Evolutionary conservation across 805 yeast species (phyloP).

Genomic region (Candida odintsovae): DNA sequence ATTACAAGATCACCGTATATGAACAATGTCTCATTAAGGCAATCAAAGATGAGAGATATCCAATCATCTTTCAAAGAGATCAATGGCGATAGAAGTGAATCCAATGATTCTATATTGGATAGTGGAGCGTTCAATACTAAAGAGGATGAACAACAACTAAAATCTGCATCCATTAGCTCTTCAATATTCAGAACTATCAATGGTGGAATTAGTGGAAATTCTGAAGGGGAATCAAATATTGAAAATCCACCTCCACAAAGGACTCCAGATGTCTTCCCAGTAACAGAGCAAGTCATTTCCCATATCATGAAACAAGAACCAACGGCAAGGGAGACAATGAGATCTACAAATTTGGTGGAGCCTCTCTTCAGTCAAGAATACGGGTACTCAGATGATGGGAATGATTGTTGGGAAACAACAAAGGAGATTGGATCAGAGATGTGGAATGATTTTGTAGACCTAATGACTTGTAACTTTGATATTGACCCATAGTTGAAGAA

Average conservation of each 20-base stretch:
- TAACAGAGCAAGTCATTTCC: constrained; percentile 7
- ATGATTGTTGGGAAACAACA: constrained; percentile 5
- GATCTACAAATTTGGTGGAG: background rate
- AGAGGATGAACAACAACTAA: background rate
- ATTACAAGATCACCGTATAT: constrained; percentile 11
- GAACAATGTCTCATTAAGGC: background rate
- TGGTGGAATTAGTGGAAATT: background rate
- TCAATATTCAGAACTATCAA: constrained; percentile 1
- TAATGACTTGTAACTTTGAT: constrained; percentile 1
- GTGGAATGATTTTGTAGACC: constrained; percentile 6
- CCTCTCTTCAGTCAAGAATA: background rate
- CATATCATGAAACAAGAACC: background rate
- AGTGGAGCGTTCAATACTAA: constrained; percentile 3
- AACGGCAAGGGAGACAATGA: background rate
- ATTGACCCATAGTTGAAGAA: background rate
- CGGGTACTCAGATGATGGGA: constrained; percentile 1
- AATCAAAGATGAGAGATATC: background rate
- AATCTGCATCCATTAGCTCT: constrained; percentile 8
- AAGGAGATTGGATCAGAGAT: background rate
- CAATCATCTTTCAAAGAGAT: background rate
- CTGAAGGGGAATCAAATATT: background rate
- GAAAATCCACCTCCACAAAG: background rate
- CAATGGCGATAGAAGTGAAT: background rate
- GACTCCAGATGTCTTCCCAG: constrained; percentile 9
- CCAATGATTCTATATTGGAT: background rate